Evolutionary conservation across 305 asterid genomes (phyloP), one percentile per base, ranked within the genome.

Genomic region (Stenogyne calaminthoides): DNA sequence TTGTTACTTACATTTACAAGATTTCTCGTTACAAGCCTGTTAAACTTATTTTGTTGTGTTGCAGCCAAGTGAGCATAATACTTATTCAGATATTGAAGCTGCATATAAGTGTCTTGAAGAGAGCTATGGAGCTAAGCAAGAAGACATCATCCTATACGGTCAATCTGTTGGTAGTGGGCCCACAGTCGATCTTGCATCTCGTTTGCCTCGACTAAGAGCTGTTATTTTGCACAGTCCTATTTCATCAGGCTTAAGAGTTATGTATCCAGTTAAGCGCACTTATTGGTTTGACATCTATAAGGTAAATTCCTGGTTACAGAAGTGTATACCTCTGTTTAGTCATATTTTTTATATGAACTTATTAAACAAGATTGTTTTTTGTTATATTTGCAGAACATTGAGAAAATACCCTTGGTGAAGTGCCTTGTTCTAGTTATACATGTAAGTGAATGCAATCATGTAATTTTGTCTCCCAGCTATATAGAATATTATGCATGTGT

Each of bases 101-200:
- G 98, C 93, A 67, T 91, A 87, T 54, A 91, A 91, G 84, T 94
- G 93, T 80, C 97, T 94, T 34, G 95, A 89, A 79, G 97, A 94
- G 80, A 89, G 72, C 79, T 94, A 91, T 69, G 96, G 97, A 16
- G 89, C 91, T 67, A 94, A 94, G 87, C 98, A 91, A 77, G 98
- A 94, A 82, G 97, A 91, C 11, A 63, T 94, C 67, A 89, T 94
- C 75, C 95, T 93, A 72, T 93, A 93, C 67, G 98, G 98, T 7
- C 98, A 93, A 79, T 93, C 98, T 71, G 98, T 93, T 69, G 98
- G 98, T 59, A 94, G 98, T 83, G 98, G 98, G 18, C 98, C 98
- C 5, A 94, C 98, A 1, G 88, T 87, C 67, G 96, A 94, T 77
- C 97, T 91, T 62, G 97, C 98, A 47, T 81, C 93, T 66, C 96